Conservation (phyloP, 768 basidiomycete species). For the Strobilomyces dryophilus region DNA sequence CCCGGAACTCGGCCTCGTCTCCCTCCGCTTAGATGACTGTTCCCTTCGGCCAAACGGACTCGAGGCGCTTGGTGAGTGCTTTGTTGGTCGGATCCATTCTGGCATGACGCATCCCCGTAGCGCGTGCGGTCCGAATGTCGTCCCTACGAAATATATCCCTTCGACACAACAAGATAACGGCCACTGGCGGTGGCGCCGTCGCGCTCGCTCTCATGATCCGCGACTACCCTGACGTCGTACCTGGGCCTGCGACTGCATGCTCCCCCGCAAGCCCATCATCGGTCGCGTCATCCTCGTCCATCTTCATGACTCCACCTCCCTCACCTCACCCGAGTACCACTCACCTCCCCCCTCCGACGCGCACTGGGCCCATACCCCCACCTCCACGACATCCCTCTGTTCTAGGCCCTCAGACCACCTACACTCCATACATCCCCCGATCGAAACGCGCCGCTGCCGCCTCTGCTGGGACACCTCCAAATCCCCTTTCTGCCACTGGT, state of each 20-base stretch:
- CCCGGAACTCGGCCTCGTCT: slow-evolving; percentile 50
- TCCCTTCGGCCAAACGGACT: slow-evolving; percentile 65
- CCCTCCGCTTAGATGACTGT: slow-evolving; percentile 88
- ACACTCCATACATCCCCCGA: slow-evolving; percentile 79
- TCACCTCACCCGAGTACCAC: slow-evolving; percentile 31
- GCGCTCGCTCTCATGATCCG: slow-evolving; percentile 94
- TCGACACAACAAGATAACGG: slow-evolving; percentile 81
- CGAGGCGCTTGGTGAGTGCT: slow-evolving; percentile 70
- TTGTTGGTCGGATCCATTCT: neutral
- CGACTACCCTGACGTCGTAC: slow-evolving; percentile 85
- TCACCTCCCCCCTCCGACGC: slow-evolving; percentile 17
- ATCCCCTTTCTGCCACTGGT: slow-evolving; percentile 38
- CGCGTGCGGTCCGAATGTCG: slow-evolving; percentile 78
- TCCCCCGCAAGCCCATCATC: slow-evolving; percentile 1
- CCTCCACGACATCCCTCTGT: slow-evolving; percentile 49
- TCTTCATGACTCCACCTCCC: slow-evolving; percentile 30
- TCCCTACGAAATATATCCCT: slow-evolving; percentile 86
- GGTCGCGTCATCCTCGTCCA: slow-evolving; percentile 11
- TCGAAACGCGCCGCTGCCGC: slow-evolving; percentile 40
- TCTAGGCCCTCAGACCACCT: slow-evolving; percentile 60
- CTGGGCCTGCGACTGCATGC: slow-evolving; percentile 11
- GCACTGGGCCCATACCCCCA: slow-evolving; percentile 40
- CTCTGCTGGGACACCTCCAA: slow-evolving; percentile 17
- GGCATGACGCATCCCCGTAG: slow-evolving; percentile 34
- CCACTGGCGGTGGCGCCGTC: slow-evolving; percentile 85